phyloP scores from a whole-genome alignment of 1,284 basidiomycete genomes.

The Pseudozyma sp. region DNA sequence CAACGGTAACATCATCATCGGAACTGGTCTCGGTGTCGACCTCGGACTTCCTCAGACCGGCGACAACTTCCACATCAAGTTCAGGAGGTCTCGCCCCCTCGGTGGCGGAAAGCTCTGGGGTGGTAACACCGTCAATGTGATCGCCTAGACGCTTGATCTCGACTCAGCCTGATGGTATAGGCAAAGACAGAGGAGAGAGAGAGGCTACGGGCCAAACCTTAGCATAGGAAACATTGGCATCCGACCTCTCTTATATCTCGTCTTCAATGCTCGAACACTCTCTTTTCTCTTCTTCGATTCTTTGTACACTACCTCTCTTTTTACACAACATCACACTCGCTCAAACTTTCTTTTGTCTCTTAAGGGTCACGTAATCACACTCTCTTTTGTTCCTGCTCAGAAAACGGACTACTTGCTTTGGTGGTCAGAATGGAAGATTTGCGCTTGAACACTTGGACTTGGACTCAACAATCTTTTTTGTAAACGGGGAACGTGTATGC shows the following conservation, averaged over 20 bases:
- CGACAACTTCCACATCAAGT: constrained; percentile 39
- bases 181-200: background rate
- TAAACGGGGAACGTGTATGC: too few relatives aligned
- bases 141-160: background rate
- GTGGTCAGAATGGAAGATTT: too few relatives aligned
- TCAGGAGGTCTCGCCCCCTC: constrained; percentile 17
- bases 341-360: too few relatives aligned
- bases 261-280: background rate
- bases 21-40: constrained; percentile 24
- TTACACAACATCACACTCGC: too few relatives aligned
- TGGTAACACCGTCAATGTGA: background rate
- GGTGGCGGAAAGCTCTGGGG: constrained; percentile 18
- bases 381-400: too few relatives aligned
- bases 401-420: too few relatives aligned
- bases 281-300: constrained; percentile 1
- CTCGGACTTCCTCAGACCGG: constrained; percentile 24
- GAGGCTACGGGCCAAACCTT: background rate
- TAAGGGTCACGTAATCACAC: too few relatives aligned
- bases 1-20: constrained; percentile 29
- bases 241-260: background rate
- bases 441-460: too few relatives aligned
- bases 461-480: too few relatives aligned
- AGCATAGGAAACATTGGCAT: too few relatives aligned
- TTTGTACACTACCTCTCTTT: background rate
- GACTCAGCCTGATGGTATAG: too few relatives aligned